Evolutionary conservation across 148 eudicot species (phyloP).

Genomic region (Cornus florida): DNA sequence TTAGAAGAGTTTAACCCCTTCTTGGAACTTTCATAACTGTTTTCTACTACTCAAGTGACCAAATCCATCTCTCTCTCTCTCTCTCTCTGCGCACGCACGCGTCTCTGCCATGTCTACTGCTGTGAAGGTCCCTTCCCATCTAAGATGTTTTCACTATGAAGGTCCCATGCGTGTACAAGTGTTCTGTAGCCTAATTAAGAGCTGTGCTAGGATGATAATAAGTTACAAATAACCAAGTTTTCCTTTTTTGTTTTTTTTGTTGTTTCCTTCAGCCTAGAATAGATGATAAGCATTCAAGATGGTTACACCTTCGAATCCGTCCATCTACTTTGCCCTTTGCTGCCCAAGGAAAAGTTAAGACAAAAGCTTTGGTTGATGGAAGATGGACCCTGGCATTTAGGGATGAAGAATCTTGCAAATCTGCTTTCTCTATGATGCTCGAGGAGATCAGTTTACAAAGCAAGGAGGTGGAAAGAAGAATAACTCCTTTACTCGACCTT

Average conservation of each 20-base stretch:
- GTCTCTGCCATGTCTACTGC: not conserved
- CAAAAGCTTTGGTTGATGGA: conserved; percentile 79
- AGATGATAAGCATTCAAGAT: conserved; percentile 83
- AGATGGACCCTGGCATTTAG: conserved; percentile 96
- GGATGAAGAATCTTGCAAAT: conserved; percentile 69
- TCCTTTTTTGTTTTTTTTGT: not conserved
- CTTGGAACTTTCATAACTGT: not conserved
- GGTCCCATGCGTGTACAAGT: not conserved
- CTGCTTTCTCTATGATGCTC: conserved; percentile 63
- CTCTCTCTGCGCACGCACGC: not conserved
- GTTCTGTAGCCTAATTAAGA: not conserved
- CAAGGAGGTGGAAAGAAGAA: conserved; percentile 65
- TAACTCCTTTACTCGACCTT: conserved; percentile 60
- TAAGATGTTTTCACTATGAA: not conserved
- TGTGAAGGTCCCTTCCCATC: not conserved
- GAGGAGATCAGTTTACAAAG: conserved; percentile 54
- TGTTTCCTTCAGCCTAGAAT: conserved; percentile 66
- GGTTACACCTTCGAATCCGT: conserved; percentile 96
- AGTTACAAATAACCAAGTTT: not conserved
- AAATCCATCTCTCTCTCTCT: too few relatives aligned
- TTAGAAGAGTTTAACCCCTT: not conserved
- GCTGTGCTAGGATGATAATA: not conserved
- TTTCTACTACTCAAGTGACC: not conserved
- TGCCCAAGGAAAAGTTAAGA: conserved; percentile 46
- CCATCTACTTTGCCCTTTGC: conserved; percentile 59